Conservation (phyloP, 2,329 filamentous ascomycete genomes). For the Coniochaeta pulveracea region DNA sequence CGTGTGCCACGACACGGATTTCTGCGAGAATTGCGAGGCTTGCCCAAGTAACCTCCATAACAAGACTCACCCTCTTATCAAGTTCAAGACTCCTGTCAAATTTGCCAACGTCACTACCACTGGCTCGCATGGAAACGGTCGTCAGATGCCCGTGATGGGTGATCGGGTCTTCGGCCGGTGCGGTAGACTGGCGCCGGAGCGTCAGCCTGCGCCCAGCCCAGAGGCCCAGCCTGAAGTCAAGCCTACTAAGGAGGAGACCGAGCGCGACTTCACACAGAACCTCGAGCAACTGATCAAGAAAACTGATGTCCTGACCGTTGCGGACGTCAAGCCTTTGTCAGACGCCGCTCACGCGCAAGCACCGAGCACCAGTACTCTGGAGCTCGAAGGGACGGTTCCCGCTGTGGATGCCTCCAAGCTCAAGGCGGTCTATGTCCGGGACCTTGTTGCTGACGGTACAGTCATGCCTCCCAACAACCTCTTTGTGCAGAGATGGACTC, state of each 20-base stretch:
- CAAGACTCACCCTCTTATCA: conserved; percentile 91
- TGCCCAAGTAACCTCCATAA: conserved; percentile 78
- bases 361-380: conserved; percentile 10
- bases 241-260: conserved; percentile 5
- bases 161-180: too few relatives aligned
- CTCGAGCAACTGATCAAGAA: conserved; percentile 29
- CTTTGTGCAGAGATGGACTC: conserved; percentile 85
- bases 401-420: conserved; percentile 9
- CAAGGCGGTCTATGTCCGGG: conserved; percentile 59
- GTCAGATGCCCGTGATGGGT: conserved; percentile 57
- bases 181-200: too few relatives aligned
- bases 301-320: conserved; percentile 56
- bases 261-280: too few relatives aligned
- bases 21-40: conserved; percentile 90
- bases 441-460: conserved; percentile 71
- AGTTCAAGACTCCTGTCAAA: conserved; percentile 88
- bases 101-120: conserved; percentile 79
- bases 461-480: conserved; percentile 56
- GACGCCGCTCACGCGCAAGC: not conserved
- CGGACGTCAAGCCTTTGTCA: conserved; percentile 29
- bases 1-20: conserved; percentile 88
- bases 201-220: conserved; percentile 39
- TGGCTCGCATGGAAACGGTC: conserved; percentile 62
- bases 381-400: conserved; percentile 13
- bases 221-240: conserved; percentile 27